phyloP scores from a whole-genome alignment of 768 basidiomycete species.

The Xanthoconium purpureum region DNA sequence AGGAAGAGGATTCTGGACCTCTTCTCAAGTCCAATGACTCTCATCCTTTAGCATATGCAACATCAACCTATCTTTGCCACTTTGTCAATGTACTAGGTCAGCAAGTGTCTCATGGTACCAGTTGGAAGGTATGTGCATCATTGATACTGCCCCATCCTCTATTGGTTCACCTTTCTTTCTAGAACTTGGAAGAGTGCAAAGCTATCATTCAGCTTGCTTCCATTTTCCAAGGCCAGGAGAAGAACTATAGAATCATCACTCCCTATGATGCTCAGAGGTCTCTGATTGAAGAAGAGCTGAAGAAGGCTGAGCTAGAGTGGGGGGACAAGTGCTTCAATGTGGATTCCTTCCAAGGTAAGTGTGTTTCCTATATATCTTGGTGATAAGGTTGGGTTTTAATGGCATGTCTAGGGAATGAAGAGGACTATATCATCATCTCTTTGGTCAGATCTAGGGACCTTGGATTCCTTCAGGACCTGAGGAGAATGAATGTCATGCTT shows the following conservation, averaged over 20 bases:
- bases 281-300: slow-evolving; percentile 55
- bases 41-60: slow-evolving; percentile 45
- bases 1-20: slow-evolving; percentile 27
- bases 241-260: slow-evolving; percentile 65
- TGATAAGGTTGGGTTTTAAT: background rate
- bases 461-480: slow-evolving; percentile 64
- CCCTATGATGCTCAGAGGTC: slow-evolving; percentile 77
- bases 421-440: slow-evolving; percentile 72
- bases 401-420: slow-evolving; percentile 66
- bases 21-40: slow-evolving; percentile 48
- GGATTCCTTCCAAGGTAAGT: slow-evolving; percentile 75
- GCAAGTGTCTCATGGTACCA: slow-evolving; percentile 37
- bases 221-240: slow-evolving; percentile 49
- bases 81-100: slow-evolving; percentile 57
- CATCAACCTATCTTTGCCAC: slow-evolving; percentile 45
- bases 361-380: background rate
- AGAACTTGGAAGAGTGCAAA: slow-evolving; percentile 63
- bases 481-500: slow-evolving; percentile 86
- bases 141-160: background rate
- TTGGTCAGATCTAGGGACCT: slow-evolving; percentile 58
- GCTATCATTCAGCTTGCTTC: slow-evolving; percentile 55
- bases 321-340: slow-evolving; percentile 72
- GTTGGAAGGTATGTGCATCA: slow-evolving; percentile 35
- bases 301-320: slow-evolving; percentile 51
- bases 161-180: background rate